Evolutionary conservation across 768 basidiomycete species (phyloP).

Genomic region (Lactarius hengduanensis): DNA sequence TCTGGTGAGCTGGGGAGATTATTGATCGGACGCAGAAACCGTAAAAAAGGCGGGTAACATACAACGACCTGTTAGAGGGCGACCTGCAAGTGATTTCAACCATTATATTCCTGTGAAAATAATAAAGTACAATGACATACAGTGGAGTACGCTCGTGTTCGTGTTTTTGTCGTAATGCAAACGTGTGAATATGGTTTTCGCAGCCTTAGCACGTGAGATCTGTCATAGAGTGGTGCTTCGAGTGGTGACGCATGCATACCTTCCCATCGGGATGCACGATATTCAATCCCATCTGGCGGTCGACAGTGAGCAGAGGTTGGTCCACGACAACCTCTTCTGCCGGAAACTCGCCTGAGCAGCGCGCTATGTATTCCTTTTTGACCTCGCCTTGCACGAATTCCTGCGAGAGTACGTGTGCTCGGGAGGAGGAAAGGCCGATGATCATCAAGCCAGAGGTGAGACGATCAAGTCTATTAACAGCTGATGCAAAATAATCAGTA

Average conservation of each 20-base stretch:
- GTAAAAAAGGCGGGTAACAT: conserved; percentile 38
- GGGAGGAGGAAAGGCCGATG: conserved; percentile 67
- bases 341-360: conserved; percentile 84
- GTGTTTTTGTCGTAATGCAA: conserved; percentile 78
- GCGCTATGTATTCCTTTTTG: conserved; percentile 89
- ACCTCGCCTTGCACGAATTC: conserved; percentile 85
- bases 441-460: conserved; percentile 97
- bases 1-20: conserved; percentile 76
- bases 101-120: conserved; percentile 8
- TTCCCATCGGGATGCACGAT: conserved; percentile 95
- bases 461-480: conserved; percentile 91
- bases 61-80: conserved; percentile 92
- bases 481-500: conserved; percentile 43
- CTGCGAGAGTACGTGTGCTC: conserved; percentile 66
- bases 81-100: conserved; percentile 47
- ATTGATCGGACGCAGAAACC: not conserved
- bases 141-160: conserved; percentile 84
- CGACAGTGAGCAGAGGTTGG: conserved; percentile 84
- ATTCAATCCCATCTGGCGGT: conserved; percentile 95
- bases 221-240: not conserved
- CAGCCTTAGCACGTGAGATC: conserved; percentile 48
- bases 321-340: conserved; percentile 82
- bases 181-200: conserved; percentile 85
- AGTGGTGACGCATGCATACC: conserved; percentile 42
- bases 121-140: conserved; percentile 41